These are phyloP conservation scores for Mucor irregularis DNA, from an alignment of 371 early-diverging fungal species.

Conservation along the genomic window DNA sequence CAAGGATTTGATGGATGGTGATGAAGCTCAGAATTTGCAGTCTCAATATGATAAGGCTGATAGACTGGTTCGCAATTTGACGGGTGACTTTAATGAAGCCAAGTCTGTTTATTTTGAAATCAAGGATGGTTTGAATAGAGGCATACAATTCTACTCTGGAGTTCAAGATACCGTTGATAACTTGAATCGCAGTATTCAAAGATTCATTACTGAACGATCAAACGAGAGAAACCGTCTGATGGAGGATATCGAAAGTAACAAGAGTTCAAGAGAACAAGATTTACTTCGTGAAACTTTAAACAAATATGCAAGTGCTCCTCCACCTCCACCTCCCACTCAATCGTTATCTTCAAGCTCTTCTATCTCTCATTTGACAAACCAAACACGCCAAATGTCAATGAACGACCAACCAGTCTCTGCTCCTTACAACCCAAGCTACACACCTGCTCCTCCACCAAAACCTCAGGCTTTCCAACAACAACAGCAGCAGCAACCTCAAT, in stretches of 20 bases:
- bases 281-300: constrained; percentile 72
- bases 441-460: constrained; percentile 28
- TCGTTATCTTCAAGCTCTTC: constrained; percentile 28
- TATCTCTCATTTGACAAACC: constrained; percentile 34
- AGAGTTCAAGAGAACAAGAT: constrained; percentile 71
- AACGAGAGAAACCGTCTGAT: constrained; percentile 69
- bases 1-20: constrained; percentile 72
- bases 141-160: constrained; percentile 80
- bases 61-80: constrained; percentile 55
- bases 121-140: constrained; percentile 71
- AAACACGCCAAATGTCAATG: constrained; percentile 36
- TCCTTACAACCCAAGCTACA: constrained; percentile 15
- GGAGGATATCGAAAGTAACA: constrained; percentile 57
- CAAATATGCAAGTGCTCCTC: constrained; percentile 25
- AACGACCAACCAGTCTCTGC: constrained; percentile 15
- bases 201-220: constrained; percentile 67
- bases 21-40: constrained; percentile 69
- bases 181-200: constrained; percentile 60
- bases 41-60: constrained; percentile 70
- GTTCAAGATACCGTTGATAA: constrained; percentile 66
- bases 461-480: constrained; percentile 18
- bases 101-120: constrained; percentile 57
- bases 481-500: constrained; percentile 3
- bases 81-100: constrained; percentile 63
- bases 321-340: constrained; percentile 22